phyloP scores from a whole-genome alignment of 192 early-diverging fungal genomes.

The Umbelopsis sp. region DNA sequence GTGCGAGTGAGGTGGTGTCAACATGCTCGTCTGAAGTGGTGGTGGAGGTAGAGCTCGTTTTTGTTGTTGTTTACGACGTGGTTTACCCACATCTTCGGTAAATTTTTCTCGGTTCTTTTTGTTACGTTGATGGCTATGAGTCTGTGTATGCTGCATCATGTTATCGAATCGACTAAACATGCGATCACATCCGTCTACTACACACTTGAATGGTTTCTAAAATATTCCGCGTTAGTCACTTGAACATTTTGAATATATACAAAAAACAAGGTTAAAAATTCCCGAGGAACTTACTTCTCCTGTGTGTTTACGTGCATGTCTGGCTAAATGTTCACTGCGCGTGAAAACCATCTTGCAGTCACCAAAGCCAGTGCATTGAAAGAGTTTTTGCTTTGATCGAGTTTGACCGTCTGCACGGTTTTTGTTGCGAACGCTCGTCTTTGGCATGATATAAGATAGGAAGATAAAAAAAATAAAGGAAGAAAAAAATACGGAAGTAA shows the following conservation, averaged over 20 bases:
- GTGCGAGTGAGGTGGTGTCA: conserved; percentile 6
- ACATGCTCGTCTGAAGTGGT: conserved; percentile 11
- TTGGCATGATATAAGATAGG: conserved; percentile 14
- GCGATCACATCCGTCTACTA: conserved; percentile 63
- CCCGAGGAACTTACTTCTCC: conserved; percentile 36
- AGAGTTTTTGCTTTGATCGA: conserved; percentile 31
- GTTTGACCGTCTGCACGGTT: not conserved
- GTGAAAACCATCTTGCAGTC: conserved; percentile 59
- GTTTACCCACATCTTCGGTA: not conserved
- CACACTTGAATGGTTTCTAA: conserved; percentile 75
- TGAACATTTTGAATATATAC: not conserved
- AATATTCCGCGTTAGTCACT: not conserved
- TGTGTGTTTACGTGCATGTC: conserved; percentile 49
- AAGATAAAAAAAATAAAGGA: not conserved
- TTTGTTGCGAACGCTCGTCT: not conserved
- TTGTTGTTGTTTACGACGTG: not conserved
- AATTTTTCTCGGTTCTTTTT: conserved; percentile 21
- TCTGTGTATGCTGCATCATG: conserved; percentile 83
- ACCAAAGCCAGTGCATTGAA: conserved; percentile 57
- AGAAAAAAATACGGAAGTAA: too few relatives aligned
- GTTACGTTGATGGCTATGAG: conserved; percentile 49
- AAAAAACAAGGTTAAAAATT: too few relatives aligned
- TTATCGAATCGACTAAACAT: conserved; percentile 79
- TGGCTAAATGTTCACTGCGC: conserved; percentile 55
- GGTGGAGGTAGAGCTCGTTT: not conserved